Evolutionary conservation across 75 land plant species (phyloP).

Genomic region (Picea sitchensis): DNA sequence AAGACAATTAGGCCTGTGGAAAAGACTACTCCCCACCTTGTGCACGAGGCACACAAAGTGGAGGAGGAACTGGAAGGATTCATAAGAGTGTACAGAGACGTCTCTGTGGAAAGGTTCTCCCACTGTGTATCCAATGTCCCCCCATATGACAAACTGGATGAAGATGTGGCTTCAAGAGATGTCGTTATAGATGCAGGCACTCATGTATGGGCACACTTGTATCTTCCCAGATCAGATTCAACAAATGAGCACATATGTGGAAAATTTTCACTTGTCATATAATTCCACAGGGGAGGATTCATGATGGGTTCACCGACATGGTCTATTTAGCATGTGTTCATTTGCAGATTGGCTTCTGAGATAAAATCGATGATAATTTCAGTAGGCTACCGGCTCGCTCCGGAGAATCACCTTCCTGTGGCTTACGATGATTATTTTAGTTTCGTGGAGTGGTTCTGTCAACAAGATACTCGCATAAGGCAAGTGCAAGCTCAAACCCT

Average conservation of each 20-base stretch:
- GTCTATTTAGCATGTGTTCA: constrained; percentile 40
- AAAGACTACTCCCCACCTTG: not conserved
- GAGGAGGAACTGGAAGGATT: constrained; percentile 48
- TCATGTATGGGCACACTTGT: constrained; percentile 46
- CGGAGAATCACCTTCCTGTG: constrained; percentile 48
- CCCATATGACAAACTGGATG: constrained; percentile 13
- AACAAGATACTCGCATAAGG: not conserved
- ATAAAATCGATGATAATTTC: constrained; percentile 40
- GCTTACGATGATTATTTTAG: constrained; percentile 50
- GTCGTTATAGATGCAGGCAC: constrained; percentile 19
- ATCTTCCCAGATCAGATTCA: constrained; percentile 17
- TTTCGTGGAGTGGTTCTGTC: constrained; percentile 39
- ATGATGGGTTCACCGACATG: constrained; percentile 39
- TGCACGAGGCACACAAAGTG: not conserved
- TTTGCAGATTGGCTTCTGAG: constrained; percentile 26
- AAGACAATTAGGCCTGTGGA: too few relatives aligned
- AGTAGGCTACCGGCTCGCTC: constrained; percentile 58
- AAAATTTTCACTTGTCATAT: constrained; percentile 43
- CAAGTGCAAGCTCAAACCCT: not conserved
- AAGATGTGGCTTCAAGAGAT: constrained; percentile 23
- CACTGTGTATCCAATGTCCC: constrained; percentile 23
- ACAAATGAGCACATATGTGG: constrained; percentile 17
- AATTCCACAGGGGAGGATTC: constrained; percentile 77
- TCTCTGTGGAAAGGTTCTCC: constrained; percentile 45
- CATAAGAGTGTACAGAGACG: constrained; percentile 38